A percentile compares a stretch with the other conserved stretches of the same genome.
phyloP scores from a whole-genome alignment of 2,329 filamentous ascomycete genomes.

The Aspergillus brunneoviolaceus region DNA sequence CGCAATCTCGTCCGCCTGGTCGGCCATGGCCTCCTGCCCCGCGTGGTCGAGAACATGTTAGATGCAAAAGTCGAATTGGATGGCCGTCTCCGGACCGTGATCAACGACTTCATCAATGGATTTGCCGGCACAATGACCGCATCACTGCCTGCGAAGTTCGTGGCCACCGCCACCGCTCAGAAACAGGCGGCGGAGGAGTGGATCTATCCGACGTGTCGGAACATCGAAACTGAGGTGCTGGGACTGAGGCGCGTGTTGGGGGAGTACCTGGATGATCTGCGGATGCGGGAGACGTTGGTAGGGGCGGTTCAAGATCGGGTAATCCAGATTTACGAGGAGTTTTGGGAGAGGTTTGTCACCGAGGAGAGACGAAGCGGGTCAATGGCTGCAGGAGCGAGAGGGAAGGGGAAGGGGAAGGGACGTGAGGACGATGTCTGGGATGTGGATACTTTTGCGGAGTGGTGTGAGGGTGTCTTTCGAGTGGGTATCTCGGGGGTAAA shows the following conservation, averaged over 20 bases:
- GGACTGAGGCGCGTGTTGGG: slow-evolving; percentile 57
- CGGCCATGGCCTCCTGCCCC: slow-evolving; percentile 59
- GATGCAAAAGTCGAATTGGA: slow-evolving; percentile 69
- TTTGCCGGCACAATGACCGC: slow-evolving; percentile 59
- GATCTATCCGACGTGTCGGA: slow-evolving; percentile 51
- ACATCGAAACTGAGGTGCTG: slow-evolving; percentile 59
- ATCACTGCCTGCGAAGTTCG: slow-evolving; percentile 41
- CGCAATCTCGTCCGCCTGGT: slow-evolving; percentile 61
- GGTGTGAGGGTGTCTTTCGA: slow-evolving; percentile 60
- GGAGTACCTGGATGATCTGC: slow-evolving; percentile 63
- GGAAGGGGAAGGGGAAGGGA: slow-evolving; percentile 55
- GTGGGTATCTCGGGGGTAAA: slow-evolving; percentile 47
- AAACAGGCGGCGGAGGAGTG: slow-evolving; percentile 33
- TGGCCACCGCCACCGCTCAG: slow-evolving; percentile 39
- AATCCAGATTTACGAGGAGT: slow-evolving; percentile 62
- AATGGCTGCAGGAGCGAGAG: slow-evolving; percentile 27
- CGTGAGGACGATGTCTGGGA: slow-evolving; percentile 65
- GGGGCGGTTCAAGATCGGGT: slow-evolving; percentile 65
- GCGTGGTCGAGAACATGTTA: slow-evolving; percentile 69
- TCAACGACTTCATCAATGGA: slow-evolving; percentile 64
- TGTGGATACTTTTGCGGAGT: slow-evolving; percentile 63
- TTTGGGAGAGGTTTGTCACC: slow-evolving; percentile 54
- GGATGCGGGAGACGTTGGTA: slow-evolving; percentile 65
- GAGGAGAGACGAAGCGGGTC: slow-evolving; percentile 42
- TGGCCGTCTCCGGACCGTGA: slow-evolving; percentile 60